Evolutionary conservation across 441 rosid genomes (phyloP).

Genomic region (Gossypium aridum): DNA sequence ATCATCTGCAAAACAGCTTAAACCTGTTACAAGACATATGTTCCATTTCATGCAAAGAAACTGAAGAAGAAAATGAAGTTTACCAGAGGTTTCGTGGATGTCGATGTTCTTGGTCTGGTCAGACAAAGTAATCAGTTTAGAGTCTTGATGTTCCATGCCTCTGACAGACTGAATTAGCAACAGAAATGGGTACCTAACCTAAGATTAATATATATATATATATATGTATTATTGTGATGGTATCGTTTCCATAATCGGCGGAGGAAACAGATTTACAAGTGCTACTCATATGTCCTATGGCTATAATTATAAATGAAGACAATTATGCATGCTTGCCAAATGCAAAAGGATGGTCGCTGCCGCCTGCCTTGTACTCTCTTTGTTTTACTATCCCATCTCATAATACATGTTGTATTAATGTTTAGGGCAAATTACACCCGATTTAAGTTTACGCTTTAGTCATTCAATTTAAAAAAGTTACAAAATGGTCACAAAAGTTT

Average conservation of each 20-base stretch:
- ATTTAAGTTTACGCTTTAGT: too few relatives aligned
- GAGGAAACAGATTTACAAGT: neutral
- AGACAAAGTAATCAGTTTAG: too few relatives aligned
- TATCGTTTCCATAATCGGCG: neutral
- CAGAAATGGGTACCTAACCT: neutral
- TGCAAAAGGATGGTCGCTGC: neutral
- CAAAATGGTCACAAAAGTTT: too few relatives aligned
- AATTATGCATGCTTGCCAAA: neutral
- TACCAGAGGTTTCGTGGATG: neutral
- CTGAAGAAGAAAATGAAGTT: neutral
- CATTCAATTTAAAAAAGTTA: too few relatives aligned
- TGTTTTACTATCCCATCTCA: neutral
- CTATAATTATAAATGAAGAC: neutral
- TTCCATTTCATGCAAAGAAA: neutral
- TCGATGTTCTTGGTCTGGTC: too few relatives aligned
- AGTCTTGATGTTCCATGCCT: neutral
- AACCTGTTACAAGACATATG: neutral
- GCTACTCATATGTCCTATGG: neutral
- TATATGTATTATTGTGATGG: neutral
- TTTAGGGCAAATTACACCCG: neutral
- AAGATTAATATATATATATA: neutral
- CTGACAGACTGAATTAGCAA: neutral
- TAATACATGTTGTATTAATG: neutral
- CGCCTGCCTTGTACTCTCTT: neutral
- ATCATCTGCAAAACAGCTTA: slow-evolving; percentile 15